Evolutionary conservation across 441 rosid species (phyloP).

Genomic region (Aquilaria agallochum): DNA sequence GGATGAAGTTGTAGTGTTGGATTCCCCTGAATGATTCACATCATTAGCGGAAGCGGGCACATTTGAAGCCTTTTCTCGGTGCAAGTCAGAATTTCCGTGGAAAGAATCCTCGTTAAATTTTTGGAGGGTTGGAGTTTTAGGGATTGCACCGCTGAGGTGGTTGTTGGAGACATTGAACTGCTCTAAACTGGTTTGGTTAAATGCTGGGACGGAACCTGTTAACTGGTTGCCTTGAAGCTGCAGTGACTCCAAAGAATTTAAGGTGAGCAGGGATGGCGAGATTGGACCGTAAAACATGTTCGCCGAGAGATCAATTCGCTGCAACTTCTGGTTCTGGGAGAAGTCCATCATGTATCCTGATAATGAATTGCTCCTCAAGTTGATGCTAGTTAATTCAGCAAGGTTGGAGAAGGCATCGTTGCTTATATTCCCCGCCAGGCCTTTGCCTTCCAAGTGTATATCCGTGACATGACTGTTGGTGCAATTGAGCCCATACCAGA

Average conservation of each 20-base stretch:
- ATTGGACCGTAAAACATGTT: conserved; percentile 36
- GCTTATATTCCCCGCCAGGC: conserved; percentile 19
- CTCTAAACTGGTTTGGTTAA: conserved; percentile 29
- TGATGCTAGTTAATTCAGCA: conserved; percentile 28
- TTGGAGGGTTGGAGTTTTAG: conserved; percentile 25
- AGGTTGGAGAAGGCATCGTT: conserved; percentile 25
- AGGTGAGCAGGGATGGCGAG: conserved; percentile 19
- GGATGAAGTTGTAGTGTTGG: conserved; percentile 14
- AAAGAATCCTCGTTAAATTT: conserved; percentile 22
- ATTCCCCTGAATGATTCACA: too few relatives aligned
- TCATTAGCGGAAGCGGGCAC: too few relatives aligned
- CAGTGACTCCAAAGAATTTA: conserved; percentile 26
- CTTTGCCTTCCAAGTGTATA: conserved; percentile 29
- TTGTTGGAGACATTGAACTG: conserved; percentile 42
- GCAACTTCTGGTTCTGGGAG: conserved; percentile 27
- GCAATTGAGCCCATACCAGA: conserved; percentile 43
- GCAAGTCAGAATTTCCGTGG: conserved; percentile 21
- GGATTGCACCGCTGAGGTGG: conserved; percentile 37
- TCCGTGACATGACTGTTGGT: conserved; percentile 26
- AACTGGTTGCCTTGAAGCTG: conserved; percentile 41
- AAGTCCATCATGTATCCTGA: conserved; percentile 40
- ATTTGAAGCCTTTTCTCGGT: conserved; percentile 6
- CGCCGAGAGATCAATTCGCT: conserved; percentile 29
- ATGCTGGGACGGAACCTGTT: conserved; percentile 34
- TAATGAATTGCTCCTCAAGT: conserved; percentile 37